Base-by-base conservation (phyloP, 1,284 basidiomycete genomes). In the Neonothopanus nambi region DNA sequence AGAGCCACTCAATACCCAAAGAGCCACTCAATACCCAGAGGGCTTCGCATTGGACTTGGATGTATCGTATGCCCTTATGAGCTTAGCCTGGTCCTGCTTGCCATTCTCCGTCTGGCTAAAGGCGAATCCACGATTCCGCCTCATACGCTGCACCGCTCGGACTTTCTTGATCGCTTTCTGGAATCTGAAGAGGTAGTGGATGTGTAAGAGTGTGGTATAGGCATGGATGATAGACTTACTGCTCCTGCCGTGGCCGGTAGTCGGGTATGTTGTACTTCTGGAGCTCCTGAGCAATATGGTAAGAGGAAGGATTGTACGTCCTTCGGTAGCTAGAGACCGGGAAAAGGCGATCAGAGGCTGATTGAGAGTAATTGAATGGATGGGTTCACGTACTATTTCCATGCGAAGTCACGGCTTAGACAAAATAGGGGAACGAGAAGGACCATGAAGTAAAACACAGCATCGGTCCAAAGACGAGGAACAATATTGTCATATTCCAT, bases 141-240 rank as follows among this genome's bases (percentile, higher is more conserved):
- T 85, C 89, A 98, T 93, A 39, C 95, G 86, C 67, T 98, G 95
- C 1, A 94, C 91, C 0, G 95, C 95, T 30, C 95, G 86, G 11
- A 98, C 95, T 68, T 98, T 98, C 73, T 97, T 97, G 79, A 98
- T 98, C 6, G 95, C 95, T 70, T 97, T 95, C 71, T 95, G 93
- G 74, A 95, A 95, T 69, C 90, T 93, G 59, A 12, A 53, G 45
- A 20, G 23, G 15, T 21, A 35, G 56, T 47, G 23, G 43, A 42
- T 21, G 30, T 23, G 38, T 18, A n/a, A 48, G 13, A 55, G 37
- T 13, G 36, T n/a, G n/a, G n/a, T n/a, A 11, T 38, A 48, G 46
- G 45, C 44, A 46, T 30, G 43, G 8, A 33, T 13, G 9, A 33
- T 5, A 11, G 30, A 83, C 89, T 65, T 65, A 93, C 86, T 99